Percentiles rank a stretch among this genome's conserved stretches.
phyloP scores from a whole-genome alignment of 805 yeast genomes.

The Wickerhamiella sorbophila region DNA sequence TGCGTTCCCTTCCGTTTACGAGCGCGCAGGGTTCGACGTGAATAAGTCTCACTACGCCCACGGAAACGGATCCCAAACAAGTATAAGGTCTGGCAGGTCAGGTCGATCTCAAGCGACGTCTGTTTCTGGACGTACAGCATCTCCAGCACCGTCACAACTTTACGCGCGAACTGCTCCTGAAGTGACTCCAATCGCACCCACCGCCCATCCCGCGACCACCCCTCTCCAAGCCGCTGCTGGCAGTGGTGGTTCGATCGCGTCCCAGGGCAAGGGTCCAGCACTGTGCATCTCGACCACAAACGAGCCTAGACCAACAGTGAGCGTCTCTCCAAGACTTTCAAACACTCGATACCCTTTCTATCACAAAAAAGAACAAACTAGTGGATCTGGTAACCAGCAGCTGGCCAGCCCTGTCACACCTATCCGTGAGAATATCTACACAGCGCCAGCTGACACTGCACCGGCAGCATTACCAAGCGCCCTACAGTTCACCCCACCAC shows the following conservation, averaged over 20 bases:
- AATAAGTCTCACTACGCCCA: conserved; percentile 9
- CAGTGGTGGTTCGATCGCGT: not conserved
- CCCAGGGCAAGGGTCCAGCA: not conserved
- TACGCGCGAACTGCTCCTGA: too few species aligned
- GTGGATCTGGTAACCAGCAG: too few species aligned
- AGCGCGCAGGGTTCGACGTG: conserved; percentile 32
- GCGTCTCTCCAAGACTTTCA: not conserved
- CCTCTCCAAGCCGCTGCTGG: not conserved
- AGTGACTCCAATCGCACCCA: too few species aligned
- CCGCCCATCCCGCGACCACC: too few species aligned
- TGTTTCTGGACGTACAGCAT: not conserved
- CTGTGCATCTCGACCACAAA: not conserved
- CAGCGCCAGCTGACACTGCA: too few species aligned
- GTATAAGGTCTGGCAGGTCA: conserved; percentile 4
- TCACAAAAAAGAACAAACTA: not conserved
- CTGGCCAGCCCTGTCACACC: too few species aligned
- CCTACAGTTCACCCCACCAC: not conserved
- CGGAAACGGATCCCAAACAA: conserved; percentile 8
- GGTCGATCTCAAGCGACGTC: conserved; percentile 1
- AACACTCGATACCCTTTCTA: not conserved
- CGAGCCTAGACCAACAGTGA: not conserved
- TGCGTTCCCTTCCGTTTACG: conserved; percentile 26
- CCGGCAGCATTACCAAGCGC: not conserved
- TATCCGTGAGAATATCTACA: too few species aligned
- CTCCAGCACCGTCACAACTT: not conserved